A percentile compares a stretch with the other conserved stretches of the same genome.
Conservation (phyloP, 2,329 filamentous ascomycete genomes). For the Epichloe elymi region DNA sequence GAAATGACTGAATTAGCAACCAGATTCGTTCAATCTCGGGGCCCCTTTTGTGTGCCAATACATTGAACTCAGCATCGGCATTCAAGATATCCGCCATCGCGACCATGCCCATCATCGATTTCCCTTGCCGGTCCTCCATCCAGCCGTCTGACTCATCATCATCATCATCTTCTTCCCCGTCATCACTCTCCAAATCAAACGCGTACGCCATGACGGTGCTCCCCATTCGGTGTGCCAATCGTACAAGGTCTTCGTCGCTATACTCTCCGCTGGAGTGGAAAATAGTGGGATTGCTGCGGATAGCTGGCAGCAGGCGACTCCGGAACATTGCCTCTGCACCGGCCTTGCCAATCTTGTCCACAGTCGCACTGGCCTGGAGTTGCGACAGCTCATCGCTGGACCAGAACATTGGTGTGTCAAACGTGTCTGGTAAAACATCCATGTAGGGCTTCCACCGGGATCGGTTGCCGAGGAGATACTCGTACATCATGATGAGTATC, state of each 20-base stretch:
- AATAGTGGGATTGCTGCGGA: conserved; percentile 30
- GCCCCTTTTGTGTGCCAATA: conserved; percentile 20
- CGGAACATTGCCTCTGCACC: conserved; percentile 59
- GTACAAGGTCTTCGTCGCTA: conserved; percentile 31
- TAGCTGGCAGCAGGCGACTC: conserved; percentile 34
- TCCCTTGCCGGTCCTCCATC: conserved; percentile 47
- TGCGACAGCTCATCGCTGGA: conserved; percentile 51
- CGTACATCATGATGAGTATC: conserved; percentile 73
- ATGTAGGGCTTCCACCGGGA: conserved; percentile 73
- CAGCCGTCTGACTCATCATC: conserved; percentile 51
- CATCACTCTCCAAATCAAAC: conserved; percentile 59
- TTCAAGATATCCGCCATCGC: conserved; percentile 85
- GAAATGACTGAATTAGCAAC: background rate
- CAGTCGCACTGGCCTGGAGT: conserved; percentile 66
- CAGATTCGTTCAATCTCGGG: background rate
- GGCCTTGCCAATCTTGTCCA: conserved; percentile 61
- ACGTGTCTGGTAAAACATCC: conserved; percentile 54
- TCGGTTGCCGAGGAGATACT: conserved; percentile 42
- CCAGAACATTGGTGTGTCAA: conserved; percentile 92
- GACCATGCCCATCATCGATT: conserved; percentile 67
- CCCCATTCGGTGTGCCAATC: conserved; percentile 64
- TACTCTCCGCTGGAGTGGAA: conserved; percentile 26
- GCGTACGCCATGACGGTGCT: conserved; percentile 88
- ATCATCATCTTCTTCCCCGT: conserved; percentile 44
- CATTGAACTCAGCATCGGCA: conserved; percentile 79